These are phyloP conservation scores for Podospora australis DNA, from an alignment of 495 filamentous ascomycete genomes.

Conservation along the genomic window DNA sequence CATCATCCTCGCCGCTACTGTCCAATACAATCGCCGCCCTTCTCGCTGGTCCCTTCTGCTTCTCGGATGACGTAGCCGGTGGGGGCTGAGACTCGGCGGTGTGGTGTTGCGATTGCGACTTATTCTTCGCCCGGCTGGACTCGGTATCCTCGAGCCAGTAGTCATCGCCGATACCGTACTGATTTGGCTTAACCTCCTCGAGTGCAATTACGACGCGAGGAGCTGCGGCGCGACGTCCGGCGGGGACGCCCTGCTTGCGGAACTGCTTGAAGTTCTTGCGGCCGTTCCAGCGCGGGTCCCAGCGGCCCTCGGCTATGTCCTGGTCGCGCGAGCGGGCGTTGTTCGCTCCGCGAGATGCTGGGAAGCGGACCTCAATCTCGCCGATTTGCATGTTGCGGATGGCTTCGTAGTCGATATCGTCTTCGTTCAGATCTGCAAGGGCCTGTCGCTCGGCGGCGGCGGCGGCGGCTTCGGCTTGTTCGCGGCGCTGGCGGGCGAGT, in stretches of 20 bases:
- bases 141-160: constrained; percentile 60
- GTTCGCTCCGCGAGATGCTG: constrained; percentile 2
- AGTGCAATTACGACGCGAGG: constrained; percentile 69
- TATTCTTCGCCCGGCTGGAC: constrained; percentile 20
- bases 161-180: constrained; percentile 77
- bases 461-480: constrained; percentile 60
- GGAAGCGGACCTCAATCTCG: constrained; percentile 59
- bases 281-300: constrained; percentile 92
- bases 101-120: constrained; percentile 15
- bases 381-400: constrained; percentile 75
- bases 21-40: constrained; percentile 24
- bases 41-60: constrained; percentile 3
- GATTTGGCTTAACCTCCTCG: constrained; percentile 71
- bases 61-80: background rate
- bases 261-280: constrained; percentile 97
- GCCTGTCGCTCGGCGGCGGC: constrained; percentile 52
- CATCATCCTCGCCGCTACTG: constrained; percentile 37
- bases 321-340: constrained; percentile 31
- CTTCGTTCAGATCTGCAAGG: constrained; percentile 44
- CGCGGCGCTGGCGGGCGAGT: constrained; percentile 57
- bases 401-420: constrained; percentile 58
- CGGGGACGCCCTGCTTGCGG: constrained; percentile 51
- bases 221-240: constrained; percentile 39
- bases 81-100: background rate
- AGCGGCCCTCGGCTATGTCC: constrained; percentile 53